Evolutionary conservation across 352 stramenopile species (phyloP).

Genomic region (Thalassiosira livingstoniorum): DNA sequence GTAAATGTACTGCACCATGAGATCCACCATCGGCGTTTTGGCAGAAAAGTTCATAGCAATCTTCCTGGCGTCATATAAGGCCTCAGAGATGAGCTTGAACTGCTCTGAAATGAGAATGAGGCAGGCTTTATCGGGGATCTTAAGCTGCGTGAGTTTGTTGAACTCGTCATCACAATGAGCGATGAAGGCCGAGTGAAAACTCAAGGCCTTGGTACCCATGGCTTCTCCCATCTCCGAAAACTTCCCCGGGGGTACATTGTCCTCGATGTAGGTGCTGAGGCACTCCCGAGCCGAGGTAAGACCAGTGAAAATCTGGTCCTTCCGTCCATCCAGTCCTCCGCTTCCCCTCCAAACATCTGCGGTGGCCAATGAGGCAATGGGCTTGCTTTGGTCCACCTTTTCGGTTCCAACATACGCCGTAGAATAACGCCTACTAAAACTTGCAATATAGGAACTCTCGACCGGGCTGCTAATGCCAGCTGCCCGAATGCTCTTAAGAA

Average conservation of each 20-base stretch:
- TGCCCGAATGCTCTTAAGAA: neutral
- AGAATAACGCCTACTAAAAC: neutral
- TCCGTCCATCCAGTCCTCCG: neutral
- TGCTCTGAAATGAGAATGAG: slow-evolving; percentile 2
- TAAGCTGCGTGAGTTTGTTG: neutral
- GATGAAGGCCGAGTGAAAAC: neutral
- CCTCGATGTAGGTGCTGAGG: neutral
- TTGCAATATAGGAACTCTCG: neutral
- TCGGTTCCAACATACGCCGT: neutral
- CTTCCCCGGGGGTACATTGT: slow-evolving; percentile 6
- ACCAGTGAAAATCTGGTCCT: neutral
- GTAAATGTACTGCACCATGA: neutral
- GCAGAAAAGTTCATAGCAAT: neutral
- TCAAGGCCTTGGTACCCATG: neutral
- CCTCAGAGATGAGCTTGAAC: neutral
- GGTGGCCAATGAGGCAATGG: neutral
- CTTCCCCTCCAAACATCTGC: neutral
- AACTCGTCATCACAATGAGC: slow-evolving; percentile 13
- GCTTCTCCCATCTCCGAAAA: neutral
- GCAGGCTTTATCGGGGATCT: neutral
- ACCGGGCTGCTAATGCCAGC: neutral
- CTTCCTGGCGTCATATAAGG: neutral
- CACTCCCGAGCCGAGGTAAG: neutral
- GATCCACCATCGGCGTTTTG: neutral
- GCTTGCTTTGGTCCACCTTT: neutral